Evolutionary conservation across 2,329 filamentous ascomycete genomes (phyloP), one percentile per base, ranked within the genome.

Genomic region (Nectriaceae sp.): DNA sequence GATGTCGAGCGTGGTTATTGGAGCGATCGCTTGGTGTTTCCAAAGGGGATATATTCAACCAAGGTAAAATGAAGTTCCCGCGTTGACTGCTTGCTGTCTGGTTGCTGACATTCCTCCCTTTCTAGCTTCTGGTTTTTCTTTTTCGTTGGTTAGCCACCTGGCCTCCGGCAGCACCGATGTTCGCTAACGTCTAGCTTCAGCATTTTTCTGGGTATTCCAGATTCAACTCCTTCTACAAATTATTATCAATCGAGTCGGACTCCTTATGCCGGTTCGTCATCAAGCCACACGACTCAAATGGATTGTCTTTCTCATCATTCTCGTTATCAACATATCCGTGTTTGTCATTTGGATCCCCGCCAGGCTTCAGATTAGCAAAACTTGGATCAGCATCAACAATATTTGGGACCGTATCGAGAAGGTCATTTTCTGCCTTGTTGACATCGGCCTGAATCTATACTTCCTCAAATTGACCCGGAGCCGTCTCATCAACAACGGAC

Each of bases 301-400:
- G 63, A 57, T 65, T 1, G 71, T 75, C 4, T 69, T 76, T 0
- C 39, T 64, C 1, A 24, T 79, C n/a, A 77, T 82, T 46, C 67
- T 72, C 2, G 47, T 67, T 2, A 68, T 82, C 47, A 82, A 81
- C 40, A 73, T 81, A 19, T 73, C 71, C 2, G 78, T 81, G 2
- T 79, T 77, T 40, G 68, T 65, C 46, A 79, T 81, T 15, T 82
- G 79, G 78, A 75, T 82, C 16, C 78, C 79, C 0, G 71, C 76
- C 0, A 74, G 75, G 2, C 62, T 79, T 1, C 70, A 76, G 36
- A 66, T 74, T 4, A 71, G 57, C 5, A 44, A 70, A 0, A 58
- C 44, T 1, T 80, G 71, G 44, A 66, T 78, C 21, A 53, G 61
- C 18, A 60, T 79, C 39, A 82, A 82, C 54, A 55, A 70, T 0